A percentile compares a stretch with the other conserved stretches of the same genome.
Evolutionary conservation across 306 rosid species (phyloP).

Genomic region (Vigna unguiculata): DNA sequence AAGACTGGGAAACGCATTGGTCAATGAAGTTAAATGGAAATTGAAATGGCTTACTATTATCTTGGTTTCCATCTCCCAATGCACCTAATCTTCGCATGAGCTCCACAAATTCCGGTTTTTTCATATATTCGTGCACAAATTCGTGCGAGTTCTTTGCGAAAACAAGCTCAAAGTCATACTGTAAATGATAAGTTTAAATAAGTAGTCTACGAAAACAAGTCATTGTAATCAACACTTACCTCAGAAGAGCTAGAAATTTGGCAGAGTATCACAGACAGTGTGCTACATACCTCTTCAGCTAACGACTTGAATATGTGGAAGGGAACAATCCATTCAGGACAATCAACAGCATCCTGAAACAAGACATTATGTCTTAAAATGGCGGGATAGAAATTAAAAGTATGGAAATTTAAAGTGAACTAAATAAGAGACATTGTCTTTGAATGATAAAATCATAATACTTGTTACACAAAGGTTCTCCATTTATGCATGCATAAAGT

Average conservation of each 20-base stretch:
- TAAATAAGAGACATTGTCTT: neutral
- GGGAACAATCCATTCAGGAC: constrained; percentile 98
- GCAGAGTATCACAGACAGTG: constrained; percentile 9
- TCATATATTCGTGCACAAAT: constrained; percentile 85
- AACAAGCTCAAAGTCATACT: constrained; percentile 90
- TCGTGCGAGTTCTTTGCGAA: constrained; percentile 85
- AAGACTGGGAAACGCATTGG: neutral
- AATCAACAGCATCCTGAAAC: constrained; percentile 96
- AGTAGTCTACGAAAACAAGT: constrained; percentile 23
- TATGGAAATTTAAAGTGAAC: neutral
- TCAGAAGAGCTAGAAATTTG: neutral
- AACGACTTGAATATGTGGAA: constrained; percentile 78
- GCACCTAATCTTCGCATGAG: constrained; percentile 97
- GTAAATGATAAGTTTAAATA: constrained; percentile 40
- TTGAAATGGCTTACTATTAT: constrained; percentile 61
- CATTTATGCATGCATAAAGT: constrained; percentile 10
- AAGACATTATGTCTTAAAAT: constrained; percentile 25
- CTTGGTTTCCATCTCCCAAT: constrained; percentile 96
- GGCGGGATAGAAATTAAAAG: neutral
- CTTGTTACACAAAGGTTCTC: constrained; percentile 11
- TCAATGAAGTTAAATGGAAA: constrained; percentile 1
- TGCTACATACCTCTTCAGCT: constrained; percentile 87
- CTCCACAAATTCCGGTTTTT: constrained; percentile 76
- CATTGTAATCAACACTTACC: constrained; percentile 3
- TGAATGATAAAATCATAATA: neutral